Evolutionary conservation across 352 stramenopile genomes (phyloP).

Genomic region (Phytopythium chamaehyphon): DNA sequence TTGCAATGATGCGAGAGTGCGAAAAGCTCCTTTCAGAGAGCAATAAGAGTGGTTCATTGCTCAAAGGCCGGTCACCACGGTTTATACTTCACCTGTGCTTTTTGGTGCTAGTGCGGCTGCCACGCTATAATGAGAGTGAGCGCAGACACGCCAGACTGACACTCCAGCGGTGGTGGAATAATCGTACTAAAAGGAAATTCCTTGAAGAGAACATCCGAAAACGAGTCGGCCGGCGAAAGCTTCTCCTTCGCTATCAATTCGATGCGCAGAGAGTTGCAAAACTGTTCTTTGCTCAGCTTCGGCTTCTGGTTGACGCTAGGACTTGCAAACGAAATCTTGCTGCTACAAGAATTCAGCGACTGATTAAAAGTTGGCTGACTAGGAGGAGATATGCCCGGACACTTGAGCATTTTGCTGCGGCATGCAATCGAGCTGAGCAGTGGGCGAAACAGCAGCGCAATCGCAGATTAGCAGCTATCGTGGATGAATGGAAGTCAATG

Average conservation of each 20-base stretch:
- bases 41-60: slow-evolving; percentile 8
- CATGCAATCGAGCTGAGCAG: slow-evolving; percentile 7
- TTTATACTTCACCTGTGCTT: slow-evolving; percentile 57
- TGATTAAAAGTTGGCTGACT: slow-evolving; percentile 34
- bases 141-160: slow-evolving; percentile 9
- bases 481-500: slow-evolving; percentile 15
- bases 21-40: slow-evolving; percentile 26
- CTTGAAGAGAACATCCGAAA: slow-evolving; percentile 8
- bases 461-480: slow-evolving; percentile 13
- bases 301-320: slow-evolving; percentile 22
- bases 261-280: slow-evolving; percentile 36
- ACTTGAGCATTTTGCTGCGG: slow-evolving; percentile 17
- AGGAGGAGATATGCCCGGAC: slow-evolving; percentile 36
- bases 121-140: slow-evolving; percentile 26
- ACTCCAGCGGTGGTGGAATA: slow-evolving; percentile 44
- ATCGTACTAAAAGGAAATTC: background rate
- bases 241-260: slow-evolving; percentile 5
- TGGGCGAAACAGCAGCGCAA: slow-evolving; percentile 12
- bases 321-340: slow-evolving; percentile 31
- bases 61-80: slow-evolving; percentile 28
- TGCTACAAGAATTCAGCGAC: slow-evolving; percentile 44
- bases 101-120: slow-evolving; percentile 33
- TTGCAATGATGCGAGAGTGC: slow-evolving; percentile 29
- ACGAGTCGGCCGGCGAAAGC: slow-evolving; percentile 7
- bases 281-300: slow-evolving; percentile 48